Percentiles rank a stretch among this genome's conserved stretches.
Evolutionary conservation across 805 yeast species (phyloP).

Genomic region (Yarrowia yakushimensis): DNA sequence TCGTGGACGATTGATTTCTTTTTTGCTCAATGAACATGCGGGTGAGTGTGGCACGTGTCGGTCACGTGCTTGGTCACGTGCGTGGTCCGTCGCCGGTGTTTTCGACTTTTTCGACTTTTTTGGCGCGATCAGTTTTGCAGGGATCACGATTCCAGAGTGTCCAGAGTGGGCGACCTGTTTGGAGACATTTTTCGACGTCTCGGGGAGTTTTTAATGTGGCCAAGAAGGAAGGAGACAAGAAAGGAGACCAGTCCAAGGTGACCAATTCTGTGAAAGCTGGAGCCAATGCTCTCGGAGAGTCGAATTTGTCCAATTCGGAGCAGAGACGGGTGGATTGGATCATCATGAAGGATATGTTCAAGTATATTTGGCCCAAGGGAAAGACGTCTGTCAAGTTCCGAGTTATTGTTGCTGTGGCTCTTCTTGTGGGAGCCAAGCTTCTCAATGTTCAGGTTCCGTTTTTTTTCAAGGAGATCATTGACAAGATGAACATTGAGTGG

Average conservation of each 20-base stretch:
- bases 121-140: no score
- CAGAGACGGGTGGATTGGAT: slow-evolving; percentile 24
- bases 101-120: no score
- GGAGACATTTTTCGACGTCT: neutral
- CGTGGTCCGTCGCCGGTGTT: no score
- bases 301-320: slow-evolving; percentile 3
- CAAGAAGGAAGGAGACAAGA: neutral
- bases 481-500: slow-evolving; percentile 93
- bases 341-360: slow-evolving; percentile 33
- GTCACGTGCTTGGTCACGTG: neutral
- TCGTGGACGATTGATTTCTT: neutral
- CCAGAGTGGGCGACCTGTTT: no score
- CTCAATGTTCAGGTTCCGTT: slow-evolving; percentile 95
- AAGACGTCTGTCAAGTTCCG: slow-evolving; percentile 50
- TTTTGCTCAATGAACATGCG: neutral
- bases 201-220: neutral
- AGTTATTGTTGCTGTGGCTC: slow-evolving; percentile 68
- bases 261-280: neutral
- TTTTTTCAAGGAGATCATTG: slow-evolving; percentile 83
- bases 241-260: no score
- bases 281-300: neutral
- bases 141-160: no score
- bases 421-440: slow-evolving; percentile 76
- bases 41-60: neutral
- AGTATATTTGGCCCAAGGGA: slow-evolving; percentile 41